phyloP scores from a whole-genome alignment of 495 filamentous ascomycete species.

The Hypoxylon rickii region DNA sequence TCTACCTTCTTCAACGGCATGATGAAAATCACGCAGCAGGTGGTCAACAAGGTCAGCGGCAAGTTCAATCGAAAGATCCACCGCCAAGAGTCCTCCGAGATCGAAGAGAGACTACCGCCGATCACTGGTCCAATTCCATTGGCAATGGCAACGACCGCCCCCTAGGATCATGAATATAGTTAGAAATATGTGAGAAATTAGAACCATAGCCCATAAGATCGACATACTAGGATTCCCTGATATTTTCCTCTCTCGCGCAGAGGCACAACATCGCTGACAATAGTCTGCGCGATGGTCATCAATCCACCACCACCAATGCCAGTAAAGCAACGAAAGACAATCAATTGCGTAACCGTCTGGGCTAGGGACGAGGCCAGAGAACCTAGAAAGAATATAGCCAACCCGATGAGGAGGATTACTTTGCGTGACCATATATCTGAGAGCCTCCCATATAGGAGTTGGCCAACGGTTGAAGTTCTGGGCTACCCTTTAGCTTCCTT shows the following conservation, averaged over 20 bases:
- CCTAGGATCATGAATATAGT: slow-evolving; percentile 27
- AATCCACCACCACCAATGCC: slow-evolving; percentile 62
- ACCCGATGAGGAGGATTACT: slow-evolving; percentile 53
- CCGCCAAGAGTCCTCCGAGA: slow-evolving; percentile 50
- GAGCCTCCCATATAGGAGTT: slow-evolving; percentile 59
- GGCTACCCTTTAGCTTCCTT: not conserved
- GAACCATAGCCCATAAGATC: not conserved
- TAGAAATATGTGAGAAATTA: not conserved
- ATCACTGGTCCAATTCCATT: slow-evolving; percentile 61
- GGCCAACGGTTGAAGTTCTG: slow-evolving; percentile 60
- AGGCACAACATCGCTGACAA: slow-evolving; percentile 61
- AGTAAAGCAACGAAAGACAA: slow-evolving; percentile 59
- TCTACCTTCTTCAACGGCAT: slow-evolving; percentile 56
- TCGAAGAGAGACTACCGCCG: slow-evolving; percentile 54
- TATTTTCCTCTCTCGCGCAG: slow-evolving; percentile 62
- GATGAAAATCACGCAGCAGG: slow-evolving; percentile 52
- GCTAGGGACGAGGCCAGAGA: slow-evolving; percentile 58
- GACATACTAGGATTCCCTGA: slow-evolving; percentile 57
- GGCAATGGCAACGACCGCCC: slow-evolving; percentile 56
- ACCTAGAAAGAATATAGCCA: slow-evolving; percentile 60
- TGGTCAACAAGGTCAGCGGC: slow-evolving; percentile 50
- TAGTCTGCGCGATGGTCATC: slow-evolving; percentile 58
- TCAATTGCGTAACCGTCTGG: slow-evolving; percentile 56
- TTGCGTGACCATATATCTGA: slow-evolving; percentile 65
- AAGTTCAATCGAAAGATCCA: slow-evolving; percentile 62